Conservation (phyloP, 768 basidiomycete genomes). For the Myochromella boudieri region DNA sequence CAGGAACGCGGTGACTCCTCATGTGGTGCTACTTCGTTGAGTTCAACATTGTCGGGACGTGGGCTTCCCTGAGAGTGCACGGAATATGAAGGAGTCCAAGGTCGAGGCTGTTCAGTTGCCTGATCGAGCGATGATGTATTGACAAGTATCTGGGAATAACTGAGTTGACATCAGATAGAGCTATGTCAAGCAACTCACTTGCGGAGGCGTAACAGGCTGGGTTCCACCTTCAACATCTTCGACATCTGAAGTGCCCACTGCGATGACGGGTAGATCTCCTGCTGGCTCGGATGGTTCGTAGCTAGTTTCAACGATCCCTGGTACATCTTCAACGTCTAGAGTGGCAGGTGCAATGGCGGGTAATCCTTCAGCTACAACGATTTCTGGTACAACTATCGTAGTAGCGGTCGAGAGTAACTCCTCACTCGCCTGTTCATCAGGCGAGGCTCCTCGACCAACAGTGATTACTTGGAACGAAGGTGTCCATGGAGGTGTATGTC, state of each 20-base stretch:
- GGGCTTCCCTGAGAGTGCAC: conserved; percentile 39
- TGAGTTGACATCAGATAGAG: too few species aligned
- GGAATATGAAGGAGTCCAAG: conserved; percentile 40
- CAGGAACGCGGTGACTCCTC: conserved; percentile 22
- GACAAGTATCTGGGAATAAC: conserved; percentile 18
- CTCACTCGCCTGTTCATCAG: conserved; percentile 18
- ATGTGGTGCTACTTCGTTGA: not conserved
- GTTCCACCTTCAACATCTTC: not conserved
- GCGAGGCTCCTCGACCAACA: conserved; percentile 26
- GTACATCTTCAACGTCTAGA: not conserved
- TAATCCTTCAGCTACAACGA: not conserved
- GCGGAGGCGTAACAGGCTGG: conserved; percentile 6
- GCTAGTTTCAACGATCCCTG: too few species aligned
- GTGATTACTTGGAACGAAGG: conserved; percentile 54
- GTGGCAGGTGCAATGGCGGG: not conserved
- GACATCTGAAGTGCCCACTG: too few species aligned
- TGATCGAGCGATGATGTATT: conserved; percentile 16
- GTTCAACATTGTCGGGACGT: not conserved
- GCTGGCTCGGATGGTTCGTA: not conserved
- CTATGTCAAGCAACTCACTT: conserved; percentile 12
- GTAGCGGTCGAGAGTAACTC: not conserved
- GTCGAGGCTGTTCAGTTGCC: conserved; percentile 5
- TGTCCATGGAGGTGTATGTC: conserved; percentile 51
- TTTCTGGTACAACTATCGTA: not conserved
- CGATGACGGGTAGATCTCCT: not conserved